Percentiles rank a stretch among this genome's conserved stretches.
Conservation (phyloP, 2,329 filamentous ascomycete genomes). For the Penicillium sp. region DNA sequence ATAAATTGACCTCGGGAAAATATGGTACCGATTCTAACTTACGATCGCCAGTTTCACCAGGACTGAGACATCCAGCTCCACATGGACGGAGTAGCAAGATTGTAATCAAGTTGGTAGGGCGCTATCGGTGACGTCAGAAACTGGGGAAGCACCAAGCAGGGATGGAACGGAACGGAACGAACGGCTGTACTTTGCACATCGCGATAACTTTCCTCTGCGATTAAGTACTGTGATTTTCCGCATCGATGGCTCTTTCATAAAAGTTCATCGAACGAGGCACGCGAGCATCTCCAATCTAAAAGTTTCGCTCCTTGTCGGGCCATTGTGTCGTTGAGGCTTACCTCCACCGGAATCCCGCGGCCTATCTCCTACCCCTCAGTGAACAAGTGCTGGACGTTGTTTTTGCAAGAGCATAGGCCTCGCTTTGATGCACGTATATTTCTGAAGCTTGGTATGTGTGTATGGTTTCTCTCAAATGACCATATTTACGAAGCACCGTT, state of each 20-base stretch:
- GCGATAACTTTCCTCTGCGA: not conserved
- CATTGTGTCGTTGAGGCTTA: not conserved
- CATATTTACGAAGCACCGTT: not conserved
- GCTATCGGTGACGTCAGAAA: constrained; percentile 14
- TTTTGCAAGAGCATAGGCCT: not conserved
- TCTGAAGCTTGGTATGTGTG: not conserved
- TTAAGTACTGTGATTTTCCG: too few relatives aligned
- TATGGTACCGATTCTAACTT: not conserved
- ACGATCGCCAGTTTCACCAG: not conserved
- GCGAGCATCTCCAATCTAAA: too few relatives aligned
- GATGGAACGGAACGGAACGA: too few relatives aligned
- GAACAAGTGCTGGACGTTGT: too few relatives aligned
- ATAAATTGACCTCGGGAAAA: not conserved
- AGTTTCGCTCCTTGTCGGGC: not conserved
- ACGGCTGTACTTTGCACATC: not conserved
- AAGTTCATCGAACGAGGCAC: not conserved
- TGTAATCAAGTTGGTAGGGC: not conserved
- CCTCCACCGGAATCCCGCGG: not conserved
- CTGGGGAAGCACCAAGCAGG: constrained; percentile 1
- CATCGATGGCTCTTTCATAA: not conserved
- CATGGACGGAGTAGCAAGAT: not conserved
- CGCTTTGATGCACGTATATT: not conserved
- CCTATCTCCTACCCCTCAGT: not conserved
- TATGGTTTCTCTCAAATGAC: not conserved
- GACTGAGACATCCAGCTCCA: not conserved